Conservation (phyloP, 352 stramenopile genomes). For the Phytophthora rubi region DNA sequence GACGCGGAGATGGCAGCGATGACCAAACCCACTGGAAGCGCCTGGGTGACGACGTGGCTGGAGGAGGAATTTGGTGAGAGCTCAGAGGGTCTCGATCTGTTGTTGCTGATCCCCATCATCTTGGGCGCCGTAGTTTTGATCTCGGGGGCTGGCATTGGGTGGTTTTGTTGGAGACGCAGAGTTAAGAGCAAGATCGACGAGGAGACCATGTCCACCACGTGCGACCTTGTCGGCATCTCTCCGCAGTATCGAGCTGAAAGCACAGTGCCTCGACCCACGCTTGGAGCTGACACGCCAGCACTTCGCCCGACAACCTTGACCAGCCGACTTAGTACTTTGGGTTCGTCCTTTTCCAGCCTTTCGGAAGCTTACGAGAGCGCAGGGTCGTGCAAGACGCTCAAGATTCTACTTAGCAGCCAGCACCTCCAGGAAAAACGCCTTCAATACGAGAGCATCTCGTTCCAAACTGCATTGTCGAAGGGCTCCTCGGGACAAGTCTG, state of each 20-base stretch:
- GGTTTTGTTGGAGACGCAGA: slow-evolving; percentile 23
- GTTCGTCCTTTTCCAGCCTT: slow-evolving; percentile 14
- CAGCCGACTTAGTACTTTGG: background rate
- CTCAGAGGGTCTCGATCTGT: slow-evolving; percentile 9
- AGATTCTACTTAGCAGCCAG: slow-evolving; percentile 25
- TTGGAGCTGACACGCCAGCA: background rate
- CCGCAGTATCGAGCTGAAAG: slow-evolving; percentile 32
- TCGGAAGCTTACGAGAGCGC: slow-evolving; percentile 25
- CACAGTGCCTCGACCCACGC: slow-evolving; percentile 36
- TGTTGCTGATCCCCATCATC: slow-evolving; percentile 20
- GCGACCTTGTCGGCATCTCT: slow-evolving; percentile 17
- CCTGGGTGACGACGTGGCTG: slow-evolving; percentile 31
- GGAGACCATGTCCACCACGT: slow-evolving; percentile 4
- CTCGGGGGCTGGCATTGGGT: background rate
- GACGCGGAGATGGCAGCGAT: slow-evolving; percentile 20
- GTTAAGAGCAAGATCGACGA: slow-evolving; percentile 1
- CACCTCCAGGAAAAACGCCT: slow-evolving; percentile 29
- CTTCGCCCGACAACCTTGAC: slow-evolving; percentile 23
- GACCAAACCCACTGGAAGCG: slow-evolving; percentile 25
- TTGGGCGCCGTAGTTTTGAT: background rate
- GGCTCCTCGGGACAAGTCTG: slow-evolving; percentile 54
- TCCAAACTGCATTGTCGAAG: slow-evolving; percentile 27
- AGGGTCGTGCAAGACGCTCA: slow-evolving; percentile 32
- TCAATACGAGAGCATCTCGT: slow-evolving; percentile 33
- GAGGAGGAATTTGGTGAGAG: slow-evolving; percentile 18